These are phyloP conservation scores for Carex kokanica DNA, from an alignment of 176 grass and related monocot species.

Conservation along the genomic window DNA sequence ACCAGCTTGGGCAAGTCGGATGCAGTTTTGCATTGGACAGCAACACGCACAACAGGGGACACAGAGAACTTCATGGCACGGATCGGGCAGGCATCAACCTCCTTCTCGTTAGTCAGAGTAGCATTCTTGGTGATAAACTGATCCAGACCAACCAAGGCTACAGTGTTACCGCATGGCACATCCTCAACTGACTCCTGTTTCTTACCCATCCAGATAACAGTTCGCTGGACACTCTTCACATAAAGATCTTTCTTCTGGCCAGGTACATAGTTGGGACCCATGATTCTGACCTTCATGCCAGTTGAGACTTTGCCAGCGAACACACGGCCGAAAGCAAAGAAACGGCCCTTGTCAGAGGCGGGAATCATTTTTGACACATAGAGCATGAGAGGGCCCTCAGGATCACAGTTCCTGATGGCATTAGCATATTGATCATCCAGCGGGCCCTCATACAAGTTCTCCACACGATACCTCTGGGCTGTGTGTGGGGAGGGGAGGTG, in stretches of 20 bases:
- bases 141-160: slow-evolving; percentile 76
- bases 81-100: slow-evolving; percentile 62
- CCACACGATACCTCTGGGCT: slow-evolving; percentile 77
- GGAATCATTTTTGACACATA: slow-evolving; percentile 98
- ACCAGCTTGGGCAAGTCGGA: slow-evolving; percentile 85
- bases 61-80: slow-evolving; percentile 91
- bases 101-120: slow-evolving; percentile 69
- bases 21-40: slow-evolving; percentile 71
- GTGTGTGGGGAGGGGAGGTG: slow-evolving; percentile 65
- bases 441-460: slow-evolving; percentile 70
- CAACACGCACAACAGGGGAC: slow-evolving; percentile 76
- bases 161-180: slow-evolving; percentile 83
- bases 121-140: slow-evolving; percentile 88
- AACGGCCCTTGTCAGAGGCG: slow-evolving; percentile 77
- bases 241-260: slow-evolving; percentile 88
- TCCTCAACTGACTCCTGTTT: slow-evolving; percentile 81
- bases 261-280: slow-evolving; percentile 85
- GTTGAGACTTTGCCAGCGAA: slow-evolving; percentile 66
- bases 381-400: slow-evolving; percentile 77
- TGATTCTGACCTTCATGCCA: slow-evolving; percentile 84
- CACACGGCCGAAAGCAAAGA: slow-evolving; percentile 75
- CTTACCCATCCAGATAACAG: slow-evolving; percentile 95
- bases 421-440: slow-evolving; percentile 75
- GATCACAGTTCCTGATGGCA: slow-evolving; percentile 85
- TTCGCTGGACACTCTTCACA: slow-evolving; percentile 70